A percentile compares a stretch with the other conserved stretches of the same genome.
Evolutionary conservation across 257 asterid genomes (phyloP).

Genomic region (Nicotiana undulata): DNA sequence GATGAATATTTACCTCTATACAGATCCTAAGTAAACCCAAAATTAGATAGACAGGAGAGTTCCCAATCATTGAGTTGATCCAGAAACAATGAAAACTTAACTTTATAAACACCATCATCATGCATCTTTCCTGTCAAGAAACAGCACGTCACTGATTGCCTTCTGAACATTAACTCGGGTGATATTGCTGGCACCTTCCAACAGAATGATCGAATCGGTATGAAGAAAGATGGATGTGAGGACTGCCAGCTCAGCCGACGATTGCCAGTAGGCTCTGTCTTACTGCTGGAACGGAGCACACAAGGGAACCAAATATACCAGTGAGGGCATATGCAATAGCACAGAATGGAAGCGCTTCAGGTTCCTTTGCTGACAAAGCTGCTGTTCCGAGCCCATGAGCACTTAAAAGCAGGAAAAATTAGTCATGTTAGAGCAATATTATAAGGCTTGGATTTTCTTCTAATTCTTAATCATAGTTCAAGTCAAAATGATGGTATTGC

Average conservation of each 20-base stretch:
- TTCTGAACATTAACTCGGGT: not conserved
- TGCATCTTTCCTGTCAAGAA: not conserved
- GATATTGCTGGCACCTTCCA: not conserved
- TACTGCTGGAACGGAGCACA: conserved; percentile 87
- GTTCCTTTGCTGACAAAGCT: conserved; percentile 95
- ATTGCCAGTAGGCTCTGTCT: conserved; percentile 82
- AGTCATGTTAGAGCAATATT: not conserved
- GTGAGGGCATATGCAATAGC: conserved; percentile 97
- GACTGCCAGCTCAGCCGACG: conserved; percentile 38
- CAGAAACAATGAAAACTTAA: not conserved
- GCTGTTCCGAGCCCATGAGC: conserved; percentile 99
- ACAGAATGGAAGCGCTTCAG: conserved; percentile 97
- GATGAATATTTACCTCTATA: not conserved
- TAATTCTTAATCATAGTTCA: not conserved
- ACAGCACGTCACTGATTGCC: not conserved
- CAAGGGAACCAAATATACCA: conserved; percentile 86
- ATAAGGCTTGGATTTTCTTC: not conserved
- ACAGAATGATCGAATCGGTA: not conserved
- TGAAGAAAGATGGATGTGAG: not conserved
- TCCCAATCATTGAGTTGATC: not conserved
- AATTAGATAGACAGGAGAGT: not conserved
- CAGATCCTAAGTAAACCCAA: conserved; percentile 2
- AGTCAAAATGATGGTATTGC: too few relatives aligned
- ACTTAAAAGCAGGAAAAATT: conserved; percentile 25
- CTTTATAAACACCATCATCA: not conserved